Base-by-base conservation (phyloP, 2,329 filamentous ascomycete genomes). In the Fusarium redolens region DNA sequence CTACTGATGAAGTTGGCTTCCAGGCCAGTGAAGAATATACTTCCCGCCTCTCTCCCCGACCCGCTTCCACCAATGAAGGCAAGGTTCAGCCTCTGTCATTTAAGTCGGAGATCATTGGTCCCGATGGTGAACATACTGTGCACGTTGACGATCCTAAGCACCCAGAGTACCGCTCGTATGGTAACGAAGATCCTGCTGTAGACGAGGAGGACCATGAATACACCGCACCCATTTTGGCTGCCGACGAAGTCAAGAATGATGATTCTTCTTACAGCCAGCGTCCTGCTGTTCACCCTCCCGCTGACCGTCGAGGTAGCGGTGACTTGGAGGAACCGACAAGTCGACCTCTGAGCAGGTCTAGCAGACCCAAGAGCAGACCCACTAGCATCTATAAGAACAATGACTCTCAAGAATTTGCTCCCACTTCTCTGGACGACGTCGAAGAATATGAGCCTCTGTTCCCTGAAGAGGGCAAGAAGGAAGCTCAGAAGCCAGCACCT, bases 361-460 rank as follows among this genome's bases (percentile, higher is more conserved):
- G 69, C 47, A 71, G 76, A 38, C 82, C 86, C 37, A 92, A 73
- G 57, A 75, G 71, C 50, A 72, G 77, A 28, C 82, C 85, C 37
- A 92, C 73, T n/a, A 79, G 89, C 79, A 84, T 91, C 44, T 90
- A 92, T 79, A 90, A 87, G 71, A 85, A 84, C 50, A 83, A 87
- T 11, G 85, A 87, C 20, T 83, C 84, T 61, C 76, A 81, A 15
- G 85, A 92, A 81, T 80, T 92, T 81, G 83, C 84, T 78, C 83
- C 90, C 47, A 95, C 92, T 7, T 93, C 93, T 9, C 84, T 97
- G 13, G 94, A 97, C 76, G 92, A 97, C 78, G 93, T 97, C 9
- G 92, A 95, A 77, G 95, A 98, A 81, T 98, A 98, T 78, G 96
- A 98, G 80, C 96, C 96, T 4, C 85, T 99, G 7, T 99, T 99